Base-by-base conservation (phyloP, 2,329 filamentous ascomycete genomes). In the Teratosphaeria zuluensis region DNA sequence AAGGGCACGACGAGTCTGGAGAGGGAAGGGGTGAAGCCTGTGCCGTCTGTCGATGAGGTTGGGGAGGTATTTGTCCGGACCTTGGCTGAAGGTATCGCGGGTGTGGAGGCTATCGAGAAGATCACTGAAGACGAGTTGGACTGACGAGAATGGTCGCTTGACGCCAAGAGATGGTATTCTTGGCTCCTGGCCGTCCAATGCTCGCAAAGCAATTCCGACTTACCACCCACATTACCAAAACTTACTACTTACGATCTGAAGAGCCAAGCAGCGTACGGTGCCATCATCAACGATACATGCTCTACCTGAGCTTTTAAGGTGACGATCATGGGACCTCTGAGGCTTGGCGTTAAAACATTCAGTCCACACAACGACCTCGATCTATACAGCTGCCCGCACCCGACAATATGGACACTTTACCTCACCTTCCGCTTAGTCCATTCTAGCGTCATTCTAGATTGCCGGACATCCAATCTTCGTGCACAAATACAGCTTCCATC, bases 1-100 rank as follows among this genome's bases (percentile, higher is more conserved):
- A 89, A 88, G 75, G 79, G 81, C 61, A 86, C 89, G 56, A 95
- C 90, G n/a, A 92, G 84, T 70, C 80, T 96, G 59, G 77, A 78
- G 63, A 78, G 76, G 46, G 80, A 88, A 72, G 75, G 76, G 0
- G 72, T 76, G 4, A 51, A 55, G 11, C 72, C 67, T 1, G 62
- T 63, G 35, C 54, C 59, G 38, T 65, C 60, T 31, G 73, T 78
- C 2, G 71, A 73, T 55, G 67, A 71, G 46, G 76, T 77, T 14
- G 76, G 69, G 12, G 60, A 60, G 2, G 64, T 63, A 3, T 79
- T 79, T 68, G 77, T 76, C n/a, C 63, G 68, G 38, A 69, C 73
- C 57, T 64, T 79, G 32, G 73, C 69, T 21, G 61, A 61, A 53
- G 59, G 64, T 8, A 30, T 59, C n/a, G 1, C 30, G 19, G 54